Evolutionary conservation across 2,329 filamentous ascomycete species (phyloP).

Genomic region (Aurifilum marmelostoma): DNA sequence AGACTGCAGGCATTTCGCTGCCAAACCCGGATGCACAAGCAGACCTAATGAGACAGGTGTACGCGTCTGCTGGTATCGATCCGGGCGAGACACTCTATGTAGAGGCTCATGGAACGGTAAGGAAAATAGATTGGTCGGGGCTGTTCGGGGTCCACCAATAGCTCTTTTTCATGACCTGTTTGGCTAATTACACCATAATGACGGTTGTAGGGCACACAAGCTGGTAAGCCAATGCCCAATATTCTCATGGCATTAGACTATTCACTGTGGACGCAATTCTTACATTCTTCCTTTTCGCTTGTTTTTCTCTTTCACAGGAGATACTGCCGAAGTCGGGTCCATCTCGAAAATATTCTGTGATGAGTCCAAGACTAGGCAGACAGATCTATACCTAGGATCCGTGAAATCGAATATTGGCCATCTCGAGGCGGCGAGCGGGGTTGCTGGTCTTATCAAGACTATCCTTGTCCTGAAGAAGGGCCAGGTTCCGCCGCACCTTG

Average conservation of each 20-base stretch:
- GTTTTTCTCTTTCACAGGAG: no score
- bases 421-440: conserved; percentile 35
- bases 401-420: conserved; percentile 34
- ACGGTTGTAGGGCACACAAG: conserved; percentile 2
- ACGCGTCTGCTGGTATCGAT: conserved; percentile 29
- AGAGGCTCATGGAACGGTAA: conserved; percentile 37
- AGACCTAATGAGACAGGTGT: conserved; percentile 32
- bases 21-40: conserved; percentile 36
- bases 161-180: neutral
- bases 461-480: conserved; percentile 41
- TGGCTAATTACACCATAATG: neutral
- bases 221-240: neutral
- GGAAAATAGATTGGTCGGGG: neutral
- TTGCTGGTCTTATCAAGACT: conserved; percentile 46
- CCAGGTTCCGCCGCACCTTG: conserved; percentile 41
- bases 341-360: conserved; percentile 13
- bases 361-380: neutral
- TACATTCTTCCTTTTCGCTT: neutral
- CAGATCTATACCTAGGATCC: conserved; percentile 25
- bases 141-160: neutral
- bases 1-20: conserved; percentile 42
- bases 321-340: conserved; percentile 16
- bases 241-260: neutral
- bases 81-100: conserved; percentile 32
- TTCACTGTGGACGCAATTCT: neutral